These are phyloP conservation scores for Physcomitrellopsis africana DNA, from an alignment of 225 moss, liverwort and hornwort species.

Conservation along the genomic window DNA sequence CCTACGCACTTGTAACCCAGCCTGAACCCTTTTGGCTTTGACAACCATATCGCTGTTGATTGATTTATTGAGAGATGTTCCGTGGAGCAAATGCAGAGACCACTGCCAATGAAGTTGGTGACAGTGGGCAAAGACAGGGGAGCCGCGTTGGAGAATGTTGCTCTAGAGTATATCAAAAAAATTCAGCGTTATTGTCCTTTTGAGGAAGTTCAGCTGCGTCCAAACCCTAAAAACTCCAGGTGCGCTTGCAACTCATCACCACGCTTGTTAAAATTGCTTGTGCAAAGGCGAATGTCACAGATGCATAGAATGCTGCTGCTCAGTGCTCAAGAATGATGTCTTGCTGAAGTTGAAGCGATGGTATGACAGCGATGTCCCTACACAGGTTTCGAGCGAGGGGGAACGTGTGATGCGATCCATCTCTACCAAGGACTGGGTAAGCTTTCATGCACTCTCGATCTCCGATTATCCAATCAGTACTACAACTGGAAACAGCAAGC, in stretches of 20 bases:
- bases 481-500: background rate
- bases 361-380: constrained; percentile 72
- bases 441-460: background rate
- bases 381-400: constrained; percentile 80
- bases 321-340: background rate
- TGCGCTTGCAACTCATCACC: constrained; percentile 18
- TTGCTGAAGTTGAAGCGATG: constrained; percentile 45
- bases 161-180: constrained; percentile 69
- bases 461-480: no score
- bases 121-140: constrained; percentile 82
- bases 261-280: background rate
- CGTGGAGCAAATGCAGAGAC: constrained; percentile 54
- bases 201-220: constrained; percentile 82
- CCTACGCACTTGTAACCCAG: background rate
- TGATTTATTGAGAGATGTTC: background rate
- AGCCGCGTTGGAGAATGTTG: constrained; percentile 65
- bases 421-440: constrained; percentile 82
- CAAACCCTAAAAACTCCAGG: constrained; percentile 93
- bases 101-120: constrained; percentile 80
- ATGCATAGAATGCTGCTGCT: background rate
- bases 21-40: background rate
- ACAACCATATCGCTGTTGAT: background rate
- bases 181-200: constrained; percentile 85
- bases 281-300: background rate
- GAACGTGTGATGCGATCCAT: constrained; percentile 84